These are phyloP conservation scores for Pythium vanterpoolii DNA, from an alignment of 352 stramenopile species.

Conservation along the genomic window DNA sequence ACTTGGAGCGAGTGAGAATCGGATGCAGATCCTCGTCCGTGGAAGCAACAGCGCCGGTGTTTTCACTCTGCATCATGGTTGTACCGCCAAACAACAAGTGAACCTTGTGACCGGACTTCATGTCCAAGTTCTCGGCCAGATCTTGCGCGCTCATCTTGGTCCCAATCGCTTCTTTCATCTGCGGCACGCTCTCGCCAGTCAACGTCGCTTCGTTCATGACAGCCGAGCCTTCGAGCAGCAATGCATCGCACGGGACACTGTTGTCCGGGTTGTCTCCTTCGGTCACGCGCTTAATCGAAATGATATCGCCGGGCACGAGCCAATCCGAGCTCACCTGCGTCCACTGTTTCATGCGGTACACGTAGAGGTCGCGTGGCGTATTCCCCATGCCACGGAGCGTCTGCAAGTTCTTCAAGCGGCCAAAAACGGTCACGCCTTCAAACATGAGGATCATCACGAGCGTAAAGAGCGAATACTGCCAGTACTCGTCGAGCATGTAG, in stretches of 20 bases:
- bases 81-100: conserved; percentile 93
- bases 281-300: conserved; percentile 91
- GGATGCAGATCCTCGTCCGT: conserved; percentile 15
- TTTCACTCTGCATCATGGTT: conserved; percentile 86
- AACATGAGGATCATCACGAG: conserved; percentile 98
- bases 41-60: conserved; percentile 18
- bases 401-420: conserved; percentile 94
- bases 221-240: conserved; percentile 93
- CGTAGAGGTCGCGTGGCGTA: conserved; percentile 80
- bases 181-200: conserved; percentile 97
- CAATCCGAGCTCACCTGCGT: conserved; percentile 72
- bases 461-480: conserved; percentile 99
- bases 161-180: conserved; percentile 95
- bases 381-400: conserved; percentile 94
- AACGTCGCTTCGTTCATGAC: conserved; percentile 99
- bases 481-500: conserved; percentile 99
- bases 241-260: conserved; percentile 93
- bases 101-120: conserved; percentile 87
- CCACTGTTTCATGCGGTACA: conserved; percentile 91
- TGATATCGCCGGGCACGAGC: conserved; percentile 92
- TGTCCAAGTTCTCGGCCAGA: conserved; percentile 67
- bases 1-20: conserved; percentile 21
- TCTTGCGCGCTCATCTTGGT: conserved; percentile 75
- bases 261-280: conserved; percentile 70
- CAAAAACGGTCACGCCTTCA: conserved; percentile 94